A percentile compares a stretch with the other conserved stretches of the same genome.
These are phyloP conservation scores for Calonectria henricotiae DNA, from an alignment of 2,329 filamentous ascomycete species.

Conservation along the genomic window DNA sequence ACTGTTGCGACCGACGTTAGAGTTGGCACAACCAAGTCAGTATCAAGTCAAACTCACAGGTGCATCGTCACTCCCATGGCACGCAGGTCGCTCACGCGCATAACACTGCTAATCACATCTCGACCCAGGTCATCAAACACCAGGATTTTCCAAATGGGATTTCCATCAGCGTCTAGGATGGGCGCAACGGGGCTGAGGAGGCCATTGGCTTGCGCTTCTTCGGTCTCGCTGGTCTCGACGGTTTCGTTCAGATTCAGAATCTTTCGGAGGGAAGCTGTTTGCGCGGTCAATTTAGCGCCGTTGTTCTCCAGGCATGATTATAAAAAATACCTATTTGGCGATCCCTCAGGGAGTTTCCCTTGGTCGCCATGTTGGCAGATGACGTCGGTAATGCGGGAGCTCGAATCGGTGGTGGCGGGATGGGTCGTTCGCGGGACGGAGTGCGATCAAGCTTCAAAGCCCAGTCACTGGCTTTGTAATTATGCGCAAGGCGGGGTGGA, in stretches of 20 bases:
- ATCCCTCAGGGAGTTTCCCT: slow-evolving; percentile 66
- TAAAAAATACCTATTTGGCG: slow-evolving; percentile 64
- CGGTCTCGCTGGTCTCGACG: slow-evolving; percentile 71
- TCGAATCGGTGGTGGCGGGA: slow-evolving; percentile 46
- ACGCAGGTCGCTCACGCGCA: slow-evolving; percentile 93
- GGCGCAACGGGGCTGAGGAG: slow-evolving; percentile 80
- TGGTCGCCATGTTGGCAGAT: slow-evolving; percentile 63
- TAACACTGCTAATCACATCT: slow-evolving; percentile 96
- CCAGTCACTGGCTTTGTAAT: neutral
- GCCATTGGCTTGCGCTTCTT: slow-evolving; percentile 77
- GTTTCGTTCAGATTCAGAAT: slow-evolving; percentile 95
- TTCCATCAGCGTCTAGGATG: slow-evolving; percentile 87
- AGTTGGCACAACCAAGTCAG: slow-evolving; percentile 10
- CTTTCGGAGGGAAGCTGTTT: slow-evolving; percentile 89
- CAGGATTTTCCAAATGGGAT: slow-evolving; percentile 97
- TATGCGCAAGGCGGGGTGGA: slow-evolving; percentile 14
- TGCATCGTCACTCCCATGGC: slow-evolving; percentile 97
- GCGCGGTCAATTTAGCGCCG: slow-evolving; percentile 29
- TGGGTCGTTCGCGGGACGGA: slow-evolving; percentile 43
- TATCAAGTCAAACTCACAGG: slow-evolving; percentile 71
- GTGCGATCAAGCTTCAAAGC: slow-evolving; percentile 29
- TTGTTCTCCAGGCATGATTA: neutral
- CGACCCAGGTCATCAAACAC: slow-evolving; percentile 94
- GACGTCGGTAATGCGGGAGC: slow-evolving; percentile 45
- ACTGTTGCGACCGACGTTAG: slow-evolving; percentile 64